A percentile compares a stretch with the other conserved stretches of the same genome.
Evolutionary conservation across 495 filamentous ascomycete species (phyloP).

Genomic region (Aspergillus affinis): DNA sequence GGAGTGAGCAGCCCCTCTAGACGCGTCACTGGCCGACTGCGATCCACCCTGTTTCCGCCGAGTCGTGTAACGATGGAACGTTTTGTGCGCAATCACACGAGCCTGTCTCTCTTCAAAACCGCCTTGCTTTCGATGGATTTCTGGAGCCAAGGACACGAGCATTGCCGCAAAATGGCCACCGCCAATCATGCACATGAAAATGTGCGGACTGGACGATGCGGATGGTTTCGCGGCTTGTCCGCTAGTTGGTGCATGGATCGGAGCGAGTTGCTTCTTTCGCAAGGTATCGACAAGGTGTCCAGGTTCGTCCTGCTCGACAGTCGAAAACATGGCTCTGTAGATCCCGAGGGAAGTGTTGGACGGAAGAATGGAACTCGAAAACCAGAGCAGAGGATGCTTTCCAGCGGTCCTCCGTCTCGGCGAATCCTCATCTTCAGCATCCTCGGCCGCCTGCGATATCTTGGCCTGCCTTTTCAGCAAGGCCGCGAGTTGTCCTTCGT

Average conservation of each 20-base stretch:
- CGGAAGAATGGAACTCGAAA: conserved; percentile 71
- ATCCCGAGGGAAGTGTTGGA: conserved; percentile 78
- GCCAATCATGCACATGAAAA: conserved; percentile 98
- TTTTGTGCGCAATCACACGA: conserved; percentile 88
- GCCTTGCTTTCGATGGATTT: conserved; percentile 64
- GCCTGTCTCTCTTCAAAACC: conserved; percentile 78
- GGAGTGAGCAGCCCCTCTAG: conserved; percentile 90
- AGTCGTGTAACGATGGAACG: conserved; percentile 96
- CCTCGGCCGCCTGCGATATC: conserved; percentile 54
- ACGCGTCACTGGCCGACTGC: conserved; percentile 86
- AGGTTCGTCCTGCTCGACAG: conserved; percentile 64
- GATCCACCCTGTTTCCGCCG: conserved; percentile 93
- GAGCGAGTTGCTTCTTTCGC: conserved; percentile 70
- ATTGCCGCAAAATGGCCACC: conserved; percentile 97
- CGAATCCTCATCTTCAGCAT: conserved; percentile 49
- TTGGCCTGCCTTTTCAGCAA: conserved; percentile 82
- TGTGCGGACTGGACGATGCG: conserved; percentile 66
- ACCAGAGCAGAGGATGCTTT: conserved; percentile 81
- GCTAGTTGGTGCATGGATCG: conserved; percentile 52
- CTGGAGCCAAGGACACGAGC: conserved; percentile 85
- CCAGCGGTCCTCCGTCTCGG: conserved; percentile 55
- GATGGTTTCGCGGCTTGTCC: conserved; percentile 49
- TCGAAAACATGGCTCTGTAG: conserved; percentile 80
- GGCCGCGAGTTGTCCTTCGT: conserved; percentile 59
- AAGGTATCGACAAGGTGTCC: conserved; percentile 62